phyloP scores from a whole-genome alignment of 345 rosid species.

The Boechera retrofracta region DNA sequence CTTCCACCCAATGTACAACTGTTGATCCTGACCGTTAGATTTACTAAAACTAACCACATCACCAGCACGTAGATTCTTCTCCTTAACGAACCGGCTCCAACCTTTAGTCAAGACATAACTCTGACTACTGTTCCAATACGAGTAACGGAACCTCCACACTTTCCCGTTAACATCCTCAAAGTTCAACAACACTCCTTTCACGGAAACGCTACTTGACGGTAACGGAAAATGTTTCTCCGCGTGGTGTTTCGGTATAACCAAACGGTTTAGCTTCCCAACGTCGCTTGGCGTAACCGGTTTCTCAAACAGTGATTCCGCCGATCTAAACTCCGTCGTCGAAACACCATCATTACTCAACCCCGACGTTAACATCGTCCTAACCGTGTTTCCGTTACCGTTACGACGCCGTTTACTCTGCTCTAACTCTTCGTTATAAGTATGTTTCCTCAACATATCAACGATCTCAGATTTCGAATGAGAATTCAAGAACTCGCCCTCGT shows the following conservation, averaged over 20 bases:
- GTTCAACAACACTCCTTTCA: constrained; percentile 73
- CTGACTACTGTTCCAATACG: constrained; percentile 98
- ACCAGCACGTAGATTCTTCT: constrained; percentile 84
- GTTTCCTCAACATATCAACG: constrained; percentile 93
- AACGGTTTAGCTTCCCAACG: constrained; percentile 93
- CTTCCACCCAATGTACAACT: constrained; percentile 73
- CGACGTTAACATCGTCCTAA: constrained; percentile 27
- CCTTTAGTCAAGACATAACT: constrained; percentile 96
- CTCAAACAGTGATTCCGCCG: constrained; percentile 81
- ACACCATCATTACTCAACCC: constrained; percentile 16
- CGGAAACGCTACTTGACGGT: constrained; percentile 52
- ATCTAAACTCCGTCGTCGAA: constrained; percentile 37
- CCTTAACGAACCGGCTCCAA: constrained; percentile 96
- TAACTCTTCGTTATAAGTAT: constrained; percentile 78
- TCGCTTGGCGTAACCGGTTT: constrained; percentile 96
- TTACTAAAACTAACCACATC: constrained; percentile 82
- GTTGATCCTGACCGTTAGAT: constrained; percentile 77
- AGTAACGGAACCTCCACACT: constrained; percentile 96
- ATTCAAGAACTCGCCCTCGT: constrained; percentile 63
- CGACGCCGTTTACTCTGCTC: constrained; percentile 68
- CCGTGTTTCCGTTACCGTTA: constrained; percentile 46
- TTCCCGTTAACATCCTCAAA: constrained; percentile 79
- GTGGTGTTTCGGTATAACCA: constrained; percentile 96
- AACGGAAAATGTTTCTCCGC: constrained; percentile 87
- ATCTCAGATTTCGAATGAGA: constrained; percentile 92